Evolutionary conservation across 495 filamentous ascomycete species (phyloP), one percentile per base, ranked within the genome.

Genomic region (Echria macrotheca): DNA sequence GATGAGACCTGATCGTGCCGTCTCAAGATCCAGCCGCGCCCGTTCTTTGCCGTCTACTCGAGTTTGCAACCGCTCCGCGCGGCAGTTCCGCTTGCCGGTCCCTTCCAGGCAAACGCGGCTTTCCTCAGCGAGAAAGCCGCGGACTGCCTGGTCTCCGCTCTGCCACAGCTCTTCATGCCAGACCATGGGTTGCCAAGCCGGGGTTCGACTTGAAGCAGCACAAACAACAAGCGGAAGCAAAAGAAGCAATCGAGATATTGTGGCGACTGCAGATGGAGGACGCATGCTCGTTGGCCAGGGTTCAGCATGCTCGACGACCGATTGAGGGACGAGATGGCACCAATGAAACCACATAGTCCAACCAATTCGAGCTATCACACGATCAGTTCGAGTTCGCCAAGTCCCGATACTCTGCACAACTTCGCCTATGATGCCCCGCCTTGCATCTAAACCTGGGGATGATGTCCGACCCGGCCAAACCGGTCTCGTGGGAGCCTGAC

Each of bases 371-470:
- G n/a, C n/a, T n/a, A n/a, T n/a, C n/a, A n/a, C n/a, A n/a, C n/a
- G n/a, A n/a, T n/a, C n/a, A n/a, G 6, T 37, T 17, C 5, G n/a
- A 37, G 28, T 12, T 37, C n/a, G 2, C 5, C 35, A 6, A 15
- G 35, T n/a, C n/a, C n/a, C n/a, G n/a, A n/a, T n/a, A n/a, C 38
- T 25, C 21, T 24, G 38, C 6, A 24, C 38, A 11, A 41, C 19
- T 12, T 41, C 18, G 17, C 22, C 38, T 21, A 11, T 14, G 11
- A 41, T 3, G 19, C 18, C 38, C 32, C 45, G 23, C 33, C 23
- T 35, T 48, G 46, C 46, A 48, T 48, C 35, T 38, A 22, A 29
- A 35, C 46, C 46, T 48, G 46, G 40, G 40, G 14, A 23, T 39
- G 19, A n/a, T n/a, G n/a, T 39, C 35, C 25, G 44, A 36, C 31